Conservation (phyloP, 805 yeast species). For the Candida oleophila region DNA sequence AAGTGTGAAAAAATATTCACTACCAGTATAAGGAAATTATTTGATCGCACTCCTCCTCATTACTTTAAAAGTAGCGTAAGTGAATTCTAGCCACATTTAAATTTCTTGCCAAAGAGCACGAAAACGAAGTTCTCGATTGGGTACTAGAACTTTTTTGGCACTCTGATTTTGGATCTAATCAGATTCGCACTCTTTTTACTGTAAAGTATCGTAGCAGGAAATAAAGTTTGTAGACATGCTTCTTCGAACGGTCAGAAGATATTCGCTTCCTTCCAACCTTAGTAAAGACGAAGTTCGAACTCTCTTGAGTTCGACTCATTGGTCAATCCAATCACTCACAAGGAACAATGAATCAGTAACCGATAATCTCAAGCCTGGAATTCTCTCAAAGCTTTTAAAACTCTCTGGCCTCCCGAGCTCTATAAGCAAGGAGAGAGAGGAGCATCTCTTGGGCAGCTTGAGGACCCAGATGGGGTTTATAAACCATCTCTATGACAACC, state of each 20-base stretch:
- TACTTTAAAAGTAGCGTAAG: no score
- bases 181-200: no score
- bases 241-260: not conserved
- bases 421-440: constrained; percentile 16
- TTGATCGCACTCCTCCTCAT: no score
- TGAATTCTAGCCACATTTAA: no score
- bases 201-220: no score
- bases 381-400: constrained; percentile 23
- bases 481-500: constrained; percentile 25
- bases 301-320: not conserved
- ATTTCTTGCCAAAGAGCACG: no score
- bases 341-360: constrained; percentile 3
- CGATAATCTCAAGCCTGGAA: not conserved
- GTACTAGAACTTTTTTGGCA: no score
- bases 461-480: constrained; percentile 37
- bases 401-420: constrained; percentile 32
- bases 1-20: no score
- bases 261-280: not conserved
- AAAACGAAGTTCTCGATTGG: no score
- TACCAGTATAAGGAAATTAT: no score
- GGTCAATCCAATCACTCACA: constrained; percentile 13
- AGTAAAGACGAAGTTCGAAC: not conserved
- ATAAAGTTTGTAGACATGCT: no score
- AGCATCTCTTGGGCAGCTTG: constrained; percentile 23
- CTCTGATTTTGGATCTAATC: no score